Conservation (phyloP, 2,329 filamentous ascomycete genomes). For the Aspergillus jensenii region DNA sequence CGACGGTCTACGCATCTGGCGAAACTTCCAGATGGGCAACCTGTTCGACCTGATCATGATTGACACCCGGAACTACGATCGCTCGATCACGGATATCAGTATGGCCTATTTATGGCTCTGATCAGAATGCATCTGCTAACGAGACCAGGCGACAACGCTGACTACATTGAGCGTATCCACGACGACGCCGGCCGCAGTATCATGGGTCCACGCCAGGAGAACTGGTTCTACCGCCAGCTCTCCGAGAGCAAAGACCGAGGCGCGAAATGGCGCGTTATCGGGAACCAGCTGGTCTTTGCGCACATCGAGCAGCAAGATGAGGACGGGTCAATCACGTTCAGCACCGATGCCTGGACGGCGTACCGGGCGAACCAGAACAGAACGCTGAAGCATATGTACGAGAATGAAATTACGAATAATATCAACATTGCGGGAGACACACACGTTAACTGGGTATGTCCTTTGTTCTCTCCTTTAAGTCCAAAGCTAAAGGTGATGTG, state of each 20-base stretch:
- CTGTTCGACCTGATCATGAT: slow-evolving; percentile 68
- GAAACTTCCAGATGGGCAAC: slow-evolving; percentile 64
- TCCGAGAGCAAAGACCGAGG: slow-evolving; percentile 61
- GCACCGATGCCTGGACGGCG: slow-evolving; percentile 61
- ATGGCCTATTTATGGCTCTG: background rate
- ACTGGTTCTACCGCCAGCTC: slow-evolving; percentile 68
- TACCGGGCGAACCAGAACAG: slow-evolving; percentile 71
- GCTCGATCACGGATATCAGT: slow-evolving; percentile 57
- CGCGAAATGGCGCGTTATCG: slow-evolving; percentile 69
- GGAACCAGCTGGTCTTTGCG: slow-evolving; percentile 59
- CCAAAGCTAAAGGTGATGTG: too few relatives aligned
- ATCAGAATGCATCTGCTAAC: background rate
- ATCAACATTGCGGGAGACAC: slow-evolving; percentile 71
- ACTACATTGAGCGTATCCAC: slow-evolving; percentile 62
- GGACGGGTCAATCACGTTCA: slow-evolving; percentile 7
- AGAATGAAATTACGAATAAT: slow-evolving; percentile 70
- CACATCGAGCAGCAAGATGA: slow-evolving; percentile 5
- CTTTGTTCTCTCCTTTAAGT: background rate
- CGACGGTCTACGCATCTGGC: slow-evolving; percentile 68
- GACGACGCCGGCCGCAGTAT: slow-evolving; percentile 67
- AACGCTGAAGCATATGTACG: slow-evolving; percentile 65
- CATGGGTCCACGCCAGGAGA: slow-evolving; percentile 72
- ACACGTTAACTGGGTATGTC: slow-evolving; percentile 62
- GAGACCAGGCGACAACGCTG: slow-evolving; percentile 56
- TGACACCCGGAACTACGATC: slow-evolving; percentile 68